phyloP scores from a whole-genome alignment of 2,329 filamentous ascomycete genomes.

The Arthrobotrys entomopaga region DNA sequence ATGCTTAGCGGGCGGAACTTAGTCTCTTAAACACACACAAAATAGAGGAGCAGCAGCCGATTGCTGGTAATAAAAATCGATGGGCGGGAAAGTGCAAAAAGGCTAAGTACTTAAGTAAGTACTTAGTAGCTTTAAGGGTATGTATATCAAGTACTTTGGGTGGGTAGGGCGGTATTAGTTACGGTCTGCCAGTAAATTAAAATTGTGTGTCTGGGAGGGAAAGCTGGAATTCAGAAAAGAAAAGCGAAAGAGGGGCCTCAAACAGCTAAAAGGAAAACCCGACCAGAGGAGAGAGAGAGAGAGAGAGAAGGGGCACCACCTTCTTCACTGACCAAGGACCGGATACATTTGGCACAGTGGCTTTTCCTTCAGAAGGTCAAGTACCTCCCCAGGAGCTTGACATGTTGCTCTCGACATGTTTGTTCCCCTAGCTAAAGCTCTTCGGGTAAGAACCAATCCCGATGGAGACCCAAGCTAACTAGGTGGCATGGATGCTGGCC shows the following conservation, averaged over 20 bases:
- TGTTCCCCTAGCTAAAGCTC: slow-evolving; percentile 34
- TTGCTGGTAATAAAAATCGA: slow-evolving; percentile 19
- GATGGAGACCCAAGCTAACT: slow-evolving; percentile 32
- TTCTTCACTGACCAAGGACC: slow-evolving; percentile 17
- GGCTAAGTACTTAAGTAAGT: too few species aligned
- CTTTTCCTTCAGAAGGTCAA: slow-evolving; percentile 20
- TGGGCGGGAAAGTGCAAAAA: slow-evolving; percentile 17
- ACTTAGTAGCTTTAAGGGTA: too few species aligned
- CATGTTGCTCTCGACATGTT: slow-evolving; percentile 40
- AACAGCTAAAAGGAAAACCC: slow-evolving; percentile 52
- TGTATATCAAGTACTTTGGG: too few species aligned
- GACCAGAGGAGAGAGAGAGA: too few species aligned
- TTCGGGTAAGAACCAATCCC: slow-evolving; percentile 49
- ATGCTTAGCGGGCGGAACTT: slow-evolving; percentile 22
- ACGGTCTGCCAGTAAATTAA: slow-evolving; percentile 18
- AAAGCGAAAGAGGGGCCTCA: slow-evolving; percentile 48
- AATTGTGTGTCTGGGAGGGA: slow-evolving; percentile 46
- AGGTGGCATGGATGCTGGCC: slow-evolving; percentile 49
- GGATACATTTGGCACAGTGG: slow-evolving; percentile 40
- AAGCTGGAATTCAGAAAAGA: slow-evolving; percentile 48
- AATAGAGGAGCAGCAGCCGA: slow-evolving; percentile 32
- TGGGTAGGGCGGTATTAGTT: slow-evolving; percentile 20
- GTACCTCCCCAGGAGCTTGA: slow-evolving; percentile 26
- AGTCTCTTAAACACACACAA: slow-evolving; percentile 19
- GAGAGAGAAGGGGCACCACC: slow-evolving; percentile 26